phyloP scores from a whole-genome alignment of 768 basidiomycete genomes.

The Neoboletus magnificus region DNA sequence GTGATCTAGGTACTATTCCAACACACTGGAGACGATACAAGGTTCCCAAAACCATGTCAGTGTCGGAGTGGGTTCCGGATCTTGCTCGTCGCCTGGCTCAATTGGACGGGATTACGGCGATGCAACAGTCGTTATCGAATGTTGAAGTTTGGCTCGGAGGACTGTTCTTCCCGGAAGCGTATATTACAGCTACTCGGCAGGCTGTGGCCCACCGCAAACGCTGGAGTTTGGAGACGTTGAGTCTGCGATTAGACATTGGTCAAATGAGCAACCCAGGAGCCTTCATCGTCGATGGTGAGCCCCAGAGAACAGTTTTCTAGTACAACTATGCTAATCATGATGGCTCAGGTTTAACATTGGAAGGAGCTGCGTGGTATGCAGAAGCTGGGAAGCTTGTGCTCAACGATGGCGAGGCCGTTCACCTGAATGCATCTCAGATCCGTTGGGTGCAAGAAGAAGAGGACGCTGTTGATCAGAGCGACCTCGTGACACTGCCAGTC shows the following conservation, averaged over 20 bases:
- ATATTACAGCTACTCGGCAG: constrained; percentile 93
- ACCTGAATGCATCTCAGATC: constrained; percentile 78
- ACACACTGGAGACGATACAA: constrained; percentile 88
- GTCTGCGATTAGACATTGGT: constrained; percentile 78
- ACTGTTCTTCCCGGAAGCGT: constrained; percentile 95
- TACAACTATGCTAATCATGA: constrained; percentile 4
- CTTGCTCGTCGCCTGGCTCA: constrained; percentile 79
- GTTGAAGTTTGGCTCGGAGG: constrained; percentile 91
- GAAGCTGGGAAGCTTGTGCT: constrained; percentile 62
- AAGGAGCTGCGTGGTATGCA: constrained; percentile 75
- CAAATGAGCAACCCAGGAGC: constrained; percentile 71
- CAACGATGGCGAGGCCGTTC: constrained; percentile 80
- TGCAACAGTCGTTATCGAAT: constrained; percentile 56
- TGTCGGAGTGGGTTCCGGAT: constrained; percentile 84
- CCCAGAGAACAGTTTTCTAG: neutral
- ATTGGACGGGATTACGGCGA: constrained; percentile 60
- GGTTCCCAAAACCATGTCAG: constrained; percentile 75
- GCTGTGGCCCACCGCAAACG: constrained; percentile 90
- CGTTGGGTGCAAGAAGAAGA: constrained; percentile 75
- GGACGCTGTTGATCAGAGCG: constrained; percentile 25
- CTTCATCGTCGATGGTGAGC: constrained; percentile 85
- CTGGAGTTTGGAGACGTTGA: constrained; percentile 89
- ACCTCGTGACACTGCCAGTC: constrained; percentile 78
- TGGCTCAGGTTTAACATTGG: constrained; percentile 70
- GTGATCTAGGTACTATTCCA: constrained; percentile 73